A percentile compares a stretch with the other conserved stretches of the same genome.
Evolutionary conservation across 106 monocot genomes (phyloP).

Genomic region (Platanthera zijinensis): DNA sequence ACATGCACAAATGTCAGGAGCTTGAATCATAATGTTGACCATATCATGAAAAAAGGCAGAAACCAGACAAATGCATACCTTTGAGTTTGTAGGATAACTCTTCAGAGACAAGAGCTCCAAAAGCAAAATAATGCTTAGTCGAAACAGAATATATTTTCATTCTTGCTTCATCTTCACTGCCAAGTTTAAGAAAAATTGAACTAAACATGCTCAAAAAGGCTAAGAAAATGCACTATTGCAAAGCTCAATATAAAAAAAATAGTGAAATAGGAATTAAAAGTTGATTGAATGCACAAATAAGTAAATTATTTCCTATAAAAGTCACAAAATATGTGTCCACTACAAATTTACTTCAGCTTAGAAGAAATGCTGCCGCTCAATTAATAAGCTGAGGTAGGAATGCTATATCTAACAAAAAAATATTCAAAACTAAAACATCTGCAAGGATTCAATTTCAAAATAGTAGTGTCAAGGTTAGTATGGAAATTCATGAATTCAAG

Average conservation of each 20-base stretch:
- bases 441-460: too few species aligned
- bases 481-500: too few species aligned
- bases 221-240: not conserved
- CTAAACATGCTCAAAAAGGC: not conserved
- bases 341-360: not conserved
- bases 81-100: slow-evolving; percentile 88
- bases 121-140: slow-evolving; percentile 94
- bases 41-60: not conserved
- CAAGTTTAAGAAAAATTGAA: not conserved
- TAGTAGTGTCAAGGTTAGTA: too few species aligned
- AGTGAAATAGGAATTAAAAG: too few species aligned
- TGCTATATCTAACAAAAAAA: not conserved
- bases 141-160: slow-evolving; percentile 91
- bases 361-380: not conserved
- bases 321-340: too few species aligned
- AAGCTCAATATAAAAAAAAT: too few species aligned
- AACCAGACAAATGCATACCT: slow-evolving; percentile 21
- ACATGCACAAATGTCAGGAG: not conserved
- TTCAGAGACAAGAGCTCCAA: slow-evolving; percentile 85
- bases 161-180: slow-evolving; percentile 90
- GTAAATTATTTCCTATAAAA: too few species aligned
- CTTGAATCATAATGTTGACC: not conserved
- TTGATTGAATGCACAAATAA: too few species aligned
- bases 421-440: too few species aligned
- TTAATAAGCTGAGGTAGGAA: not conserved